These are phyloP conservation scores for Botryotinia narcissicola DNA, from an alignment of 2,329 filamentous ascomycete species.

Conservation along the genomic window DNA sequence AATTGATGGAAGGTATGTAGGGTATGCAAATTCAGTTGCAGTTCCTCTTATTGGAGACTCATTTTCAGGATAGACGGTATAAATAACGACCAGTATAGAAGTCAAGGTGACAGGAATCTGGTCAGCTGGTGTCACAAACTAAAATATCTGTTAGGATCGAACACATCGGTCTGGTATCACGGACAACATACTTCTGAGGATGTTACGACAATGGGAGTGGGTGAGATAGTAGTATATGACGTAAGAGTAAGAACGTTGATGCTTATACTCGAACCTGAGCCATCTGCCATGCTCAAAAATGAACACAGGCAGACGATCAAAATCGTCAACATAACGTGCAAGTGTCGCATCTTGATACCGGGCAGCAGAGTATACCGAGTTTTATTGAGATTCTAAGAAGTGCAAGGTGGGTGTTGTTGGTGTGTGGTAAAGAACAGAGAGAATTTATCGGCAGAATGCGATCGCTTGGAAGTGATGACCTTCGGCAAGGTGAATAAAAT, in stretches of 20 bases:
- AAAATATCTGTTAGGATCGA: not conserved
- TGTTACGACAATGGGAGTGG: not conserved
- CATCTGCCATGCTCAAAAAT: not conserved
- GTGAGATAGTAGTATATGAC: not conserved
- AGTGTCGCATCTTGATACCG: not conserved
- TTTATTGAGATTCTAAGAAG: not conserved
- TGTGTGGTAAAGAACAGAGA: not conserved
- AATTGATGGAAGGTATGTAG: not conserved
- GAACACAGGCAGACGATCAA: not conserved
- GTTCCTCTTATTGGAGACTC: not conserved
- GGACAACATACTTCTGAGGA: slow-evolving; percentile 3
- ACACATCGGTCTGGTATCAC: not conserved
- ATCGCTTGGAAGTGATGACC: not conserved
- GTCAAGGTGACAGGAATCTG: not conserved
- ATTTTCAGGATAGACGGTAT: not conserved
- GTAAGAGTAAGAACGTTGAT: not conserved
- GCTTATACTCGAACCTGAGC: not conserved
- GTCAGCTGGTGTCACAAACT: not conserved
- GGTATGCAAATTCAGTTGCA: not conserved
- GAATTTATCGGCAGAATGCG: not conserved
- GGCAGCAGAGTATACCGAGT: not conserved
- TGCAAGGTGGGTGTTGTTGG: not conserved
- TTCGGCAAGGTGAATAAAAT: not conserved
- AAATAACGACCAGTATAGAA: not conserved
- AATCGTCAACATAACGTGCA: not conserved